Base-by-base conservation (phyloP, 345 rosid genomes). In the Garcia nutans region DNA sequence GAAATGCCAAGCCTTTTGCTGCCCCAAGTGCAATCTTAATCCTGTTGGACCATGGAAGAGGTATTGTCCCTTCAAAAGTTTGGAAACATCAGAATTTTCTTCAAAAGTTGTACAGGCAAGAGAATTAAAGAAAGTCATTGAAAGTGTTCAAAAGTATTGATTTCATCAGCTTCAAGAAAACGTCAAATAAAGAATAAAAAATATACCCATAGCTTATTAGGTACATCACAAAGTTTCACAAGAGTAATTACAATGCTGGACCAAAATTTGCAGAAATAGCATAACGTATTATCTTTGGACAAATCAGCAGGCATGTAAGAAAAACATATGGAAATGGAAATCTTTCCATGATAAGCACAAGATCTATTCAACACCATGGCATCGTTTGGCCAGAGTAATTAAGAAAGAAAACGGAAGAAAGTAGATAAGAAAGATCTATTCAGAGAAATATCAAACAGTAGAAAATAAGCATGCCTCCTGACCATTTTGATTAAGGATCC, bases 31-130 rank as follows among this genome's bases (percentile, higher is more conserved):
- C 83, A 65, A 80, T 80, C 80, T 80, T 80, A 54, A 80, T 76
- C 77, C 83, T 76, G 65, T 44, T 72, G 49, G 74, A 50, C 83
- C 83, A 80, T 52, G 83, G 83, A 26, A 80, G 79, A 76, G 83
- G 83, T 74, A 88, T 85, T 26, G 93, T 86, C 87, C 93, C 92
- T 91, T 78, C 81, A 78, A 75, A 79, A 79, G 76, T 78, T 65
- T 19, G 16, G 15, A 56, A 54, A 16, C 56, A 72, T 67, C 81
- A 72, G 61, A 54, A 45, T 78, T 78, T 65, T 3, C 61, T 31
- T 68, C 50, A 9, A 20, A 50, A 77, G 45, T 28, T 62, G 49
- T n/a, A 63, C 55, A 70, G 54, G 64, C 65, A 62, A 24, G 47
- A 15, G 22, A n/a, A 54, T n/a, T 33, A 49, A 63, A 33, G 28